Percentiles rank a stretch among this genome's conserved stretches.
phyloP scores from a whole-genome alignment of 495 filamentous ascomycete genomes.

The Neurospora sp. region DNA sequence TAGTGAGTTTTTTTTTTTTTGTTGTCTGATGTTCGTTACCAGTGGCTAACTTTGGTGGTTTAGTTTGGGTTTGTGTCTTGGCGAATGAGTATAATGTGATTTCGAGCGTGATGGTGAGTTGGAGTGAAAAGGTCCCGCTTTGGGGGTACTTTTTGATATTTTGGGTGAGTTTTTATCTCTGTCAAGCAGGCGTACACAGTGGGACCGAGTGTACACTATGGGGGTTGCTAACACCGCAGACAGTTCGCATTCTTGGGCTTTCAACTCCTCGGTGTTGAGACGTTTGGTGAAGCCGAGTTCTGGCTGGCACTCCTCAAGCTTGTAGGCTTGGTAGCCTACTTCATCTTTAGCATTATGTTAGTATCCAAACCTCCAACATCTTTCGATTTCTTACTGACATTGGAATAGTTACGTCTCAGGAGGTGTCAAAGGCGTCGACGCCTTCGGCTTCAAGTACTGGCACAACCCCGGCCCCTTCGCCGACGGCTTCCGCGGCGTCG shows the following conservation, averaged over 20 bases:
- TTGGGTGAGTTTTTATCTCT: conserved; percentile 40
- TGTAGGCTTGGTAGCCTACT: conserved; percentile 55
- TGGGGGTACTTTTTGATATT: conserved; percentile 56
- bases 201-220: background rate
- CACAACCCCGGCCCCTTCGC: conserved; percentile 57
- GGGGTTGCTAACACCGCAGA: conserved; percentile 7
- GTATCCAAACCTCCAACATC: background rate
- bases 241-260: conserved; percentile 35
- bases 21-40: background rate
- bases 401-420: conserved; percentile 34
- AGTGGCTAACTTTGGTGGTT: background rate
- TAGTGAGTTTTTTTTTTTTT: conserved; percentile 3
- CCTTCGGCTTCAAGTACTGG: conserved; percentile 58
- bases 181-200: conserved; percentile 4
- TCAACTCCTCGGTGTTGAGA: conserved; percentile 37
- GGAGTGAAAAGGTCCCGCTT: conserved; percentile 40
- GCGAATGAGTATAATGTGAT: conserved; percentile 51
- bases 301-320: conserved; percentile 57
- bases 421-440: conserved; percentile 35
- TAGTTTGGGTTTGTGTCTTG: conserved; percentile 47
- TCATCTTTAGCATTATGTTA: conserved; percentile 55
- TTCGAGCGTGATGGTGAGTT: conserved; percentile 50
- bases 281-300: conserved; percentile 57
- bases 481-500: conserved; percentile 53
- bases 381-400: background rate